These are phyloP conservation scores for Cardamine resedifolia DNA, from an alignment of 345 rosid genomes.

Conservation along the genomic window DNA sequence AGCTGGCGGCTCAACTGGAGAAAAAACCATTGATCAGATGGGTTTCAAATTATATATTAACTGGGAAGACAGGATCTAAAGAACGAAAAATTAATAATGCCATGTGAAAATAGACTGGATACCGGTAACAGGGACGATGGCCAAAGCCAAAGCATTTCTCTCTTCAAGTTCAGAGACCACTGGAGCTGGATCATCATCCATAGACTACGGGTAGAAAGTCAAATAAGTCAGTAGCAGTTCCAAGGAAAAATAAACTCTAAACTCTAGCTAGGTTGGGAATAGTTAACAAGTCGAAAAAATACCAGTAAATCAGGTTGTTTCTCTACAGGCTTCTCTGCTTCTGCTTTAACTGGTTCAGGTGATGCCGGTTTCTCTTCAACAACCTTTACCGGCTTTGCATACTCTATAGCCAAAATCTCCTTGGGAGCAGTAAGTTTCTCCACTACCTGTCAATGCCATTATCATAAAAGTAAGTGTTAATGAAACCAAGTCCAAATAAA, in stretches of 20 bases:
- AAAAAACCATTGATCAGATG: slow-evolving; percentile 17
- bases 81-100: not conserved
- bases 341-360: slow-evolving; percentile 66
- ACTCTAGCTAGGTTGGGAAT: not conserved
- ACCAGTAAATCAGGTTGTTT: slow-evolving; percentile 89
- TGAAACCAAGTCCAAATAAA: not conserved
- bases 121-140: slow-evolving; percentile 82
- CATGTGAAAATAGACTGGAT: slow-evolving; percentile 24
- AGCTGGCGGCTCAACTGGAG: slow-evolving; percentile 62
- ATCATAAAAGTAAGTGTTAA: not conserved
- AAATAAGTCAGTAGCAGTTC: slow-evolving; percentile 7
- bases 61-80: not conserved
- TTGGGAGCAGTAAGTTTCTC: slow-evolving; percentile 63
- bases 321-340: slow-evolving; percentile 49
- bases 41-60: not conserved
- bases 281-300: slow-evolving; percentile 7
- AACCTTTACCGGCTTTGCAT: slow-evolving; percentile 52
- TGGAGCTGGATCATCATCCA: slow-evolving; percentile 75
- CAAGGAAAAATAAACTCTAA: not conserved
- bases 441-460: slow-evolving; percentile 42
- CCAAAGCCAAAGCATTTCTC: slow-evolving; percentile 90
- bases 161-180: slow-evolving; percentile 69
- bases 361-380: slow-evolving; percentile 51
- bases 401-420: slow-evolving; percentile 81
- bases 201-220: slow-evolving; percentile 43